Percentiles rank a stretch among this genome's conserved stretches.
Conservation (phyloP, 2,329 filamentous ascomycete genomes). For the Tolypocladium ophioglossoides region DNA sequence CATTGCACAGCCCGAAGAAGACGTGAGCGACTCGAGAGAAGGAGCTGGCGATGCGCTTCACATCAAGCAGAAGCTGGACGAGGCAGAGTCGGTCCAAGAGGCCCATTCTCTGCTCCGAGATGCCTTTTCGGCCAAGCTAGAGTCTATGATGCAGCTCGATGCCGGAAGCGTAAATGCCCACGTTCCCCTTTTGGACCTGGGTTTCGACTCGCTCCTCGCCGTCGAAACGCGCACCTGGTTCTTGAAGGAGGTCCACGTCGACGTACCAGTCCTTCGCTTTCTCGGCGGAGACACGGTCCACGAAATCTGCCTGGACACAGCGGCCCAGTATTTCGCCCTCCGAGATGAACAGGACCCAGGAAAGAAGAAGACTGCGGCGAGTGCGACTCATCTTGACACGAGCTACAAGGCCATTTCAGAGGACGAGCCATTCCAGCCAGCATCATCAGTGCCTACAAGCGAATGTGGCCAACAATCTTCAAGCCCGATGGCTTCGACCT, state of each 20-base stretch:
- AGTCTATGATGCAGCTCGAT: slow-evolving; percentile 1
- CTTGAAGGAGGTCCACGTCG: slow-evolving; percentile 28
- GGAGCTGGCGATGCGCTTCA: not conserved
- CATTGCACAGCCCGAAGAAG: not conserved
- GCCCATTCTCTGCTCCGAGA: not conserved
- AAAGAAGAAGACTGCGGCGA: not conserved
- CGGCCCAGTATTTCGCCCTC: not conserved
- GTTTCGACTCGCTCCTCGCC: slow-evolving; percentile 16
- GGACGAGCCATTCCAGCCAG: not conserved
- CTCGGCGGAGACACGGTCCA: slow-evolving; percentile 5
- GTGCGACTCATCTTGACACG: not conserved
- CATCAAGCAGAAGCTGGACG: not conserved
- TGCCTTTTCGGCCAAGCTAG: not conserved
- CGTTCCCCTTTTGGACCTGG: slow-evolving; percentile 8
- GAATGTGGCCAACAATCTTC: not conserved
- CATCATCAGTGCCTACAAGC: not conserved
- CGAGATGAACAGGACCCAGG: not conserved
- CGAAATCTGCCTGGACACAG: not conserved
- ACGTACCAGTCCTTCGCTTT: slow-evolving; percentile 34
- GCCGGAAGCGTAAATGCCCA: not conserved
- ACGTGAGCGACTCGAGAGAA: not conserved
- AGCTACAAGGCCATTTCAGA: not conserved
- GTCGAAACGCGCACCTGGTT: slow-evolving; percentile 36
- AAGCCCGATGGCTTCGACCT: not conserved
- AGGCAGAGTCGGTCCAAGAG: not conserved